Conservation (phyloP, 768 basidiomycete genomes). For the Boletus tomentosulus region DNA sequence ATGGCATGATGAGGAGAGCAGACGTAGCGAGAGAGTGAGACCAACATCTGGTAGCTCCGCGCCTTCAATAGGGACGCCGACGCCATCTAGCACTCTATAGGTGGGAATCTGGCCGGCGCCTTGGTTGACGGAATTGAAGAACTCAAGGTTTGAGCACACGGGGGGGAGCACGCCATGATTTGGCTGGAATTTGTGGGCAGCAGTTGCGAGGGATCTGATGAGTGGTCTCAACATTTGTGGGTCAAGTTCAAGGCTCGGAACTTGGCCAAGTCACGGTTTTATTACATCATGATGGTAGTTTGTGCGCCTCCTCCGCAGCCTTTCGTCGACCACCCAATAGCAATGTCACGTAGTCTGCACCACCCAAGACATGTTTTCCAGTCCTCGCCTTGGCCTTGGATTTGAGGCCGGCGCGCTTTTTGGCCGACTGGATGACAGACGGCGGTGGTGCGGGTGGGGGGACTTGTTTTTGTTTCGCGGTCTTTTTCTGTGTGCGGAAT, state of each 20-base stretch:
- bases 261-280: slow-evolving; percentile 7
- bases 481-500: slow-evolving; percentile 25
- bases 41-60: slow-evolving; percentile 73
- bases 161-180: slow-evolving; percentile 43
- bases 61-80: slow-evolving; percentile 67
- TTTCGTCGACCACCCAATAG: slow-evolving; percentile 69
- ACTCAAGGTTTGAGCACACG: slow-evolving; percentile 64
- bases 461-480: not conserved
- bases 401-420: slow-evolving; percentile 27
- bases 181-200: slow-evolving; percentile 11
- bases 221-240: slow-evolving; percentile 13
- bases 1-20: slow-evolving; percentile 6
- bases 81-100: slow-evolving; percentile 80
- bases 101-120: slow-evolving; percentile 71
- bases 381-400: slow-evolving; percentile 18
- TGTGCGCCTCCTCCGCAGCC: slow-evolving; percentile 61
- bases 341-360: slow-evolving; percentile 72
- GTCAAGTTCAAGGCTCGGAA: slow-evolving; percentile 15
- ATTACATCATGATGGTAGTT: slow-evolving; percentile 40
- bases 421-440: slow-evolving; percentile 20
- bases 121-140: slow-evolving; percentile 74
- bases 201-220: slow-evolving; percentile 14
- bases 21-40: slow-evolving; percentile 1
- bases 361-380: slow-evolving; percentile 52
- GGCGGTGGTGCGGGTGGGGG: not conserved